Percentiles rank a stretch among this genome's conserved stretches.
Evolutionary conservation across 257 asterid species (phyloP).

Genomic region (Jacaranda copaia): DNA sequence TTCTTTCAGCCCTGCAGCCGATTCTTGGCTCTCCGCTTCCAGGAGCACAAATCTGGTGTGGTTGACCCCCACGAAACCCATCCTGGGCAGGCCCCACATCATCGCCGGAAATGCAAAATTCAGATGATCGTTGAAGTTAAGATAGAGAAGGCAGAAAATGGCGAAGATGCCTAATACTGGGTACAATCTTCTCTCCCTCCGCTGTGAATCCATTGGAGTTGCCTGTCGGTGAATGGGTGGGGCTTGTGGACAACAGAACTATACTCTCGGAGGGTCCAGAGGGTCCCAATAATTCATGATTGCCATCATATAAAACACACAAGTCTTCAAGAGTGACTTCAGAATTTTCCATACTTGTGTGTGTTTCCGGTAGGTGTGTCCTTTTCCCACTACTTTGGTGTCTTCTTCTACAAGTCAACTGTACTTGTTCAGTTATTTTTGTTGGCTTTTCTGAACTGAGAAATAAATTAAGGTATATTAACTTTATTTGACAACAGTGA

Average conservation of each 20-base stretch:
- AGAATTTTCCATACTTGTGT: not conserved
- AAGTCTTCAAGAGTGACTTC: no score
- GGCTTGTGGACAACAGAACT: not conserved
- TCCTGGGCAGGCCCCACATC: constrained; percentile 43
- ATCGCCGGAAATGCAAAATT: constrained; percentile 40
- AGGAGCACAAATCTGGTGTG: constrained; percentile 56
- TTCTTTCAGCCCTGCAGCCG: not conserved
- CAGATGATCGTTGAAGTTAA: constrained; percentile 44
- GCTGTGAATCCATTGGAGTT: constrained; percentile 45
- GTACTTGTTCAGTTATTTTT: no score
- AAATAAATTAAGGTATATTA: no score
- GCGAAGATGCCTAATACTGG: constrained; percentile 45
- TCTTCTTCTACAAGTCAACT: no score
- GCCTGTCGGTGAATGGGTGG: not conserved
- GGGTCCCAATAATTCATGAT: no score
- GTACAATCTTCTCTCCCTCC: constrained; percentile 50
- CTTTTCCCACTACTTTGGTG: not conserved
- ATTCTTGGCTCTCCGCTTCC: not conserved
- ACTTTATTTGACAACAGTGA: no score
- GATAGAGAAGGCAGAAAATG: constrained; percentile 41
- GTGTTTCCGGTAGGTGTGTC: not conserved
- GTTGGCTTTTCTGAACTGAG: no score
- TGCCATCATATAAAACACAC: no score
- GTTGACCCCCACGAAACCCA: constrained; percentile 60
- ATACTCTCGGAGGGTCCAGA: no score